Percentiles rank a stretch among this genome's conserved stretches.
phyloP scores from a whole-genome alignment of 306 rosid genomes.

The Datisca glomerata region DNA sequence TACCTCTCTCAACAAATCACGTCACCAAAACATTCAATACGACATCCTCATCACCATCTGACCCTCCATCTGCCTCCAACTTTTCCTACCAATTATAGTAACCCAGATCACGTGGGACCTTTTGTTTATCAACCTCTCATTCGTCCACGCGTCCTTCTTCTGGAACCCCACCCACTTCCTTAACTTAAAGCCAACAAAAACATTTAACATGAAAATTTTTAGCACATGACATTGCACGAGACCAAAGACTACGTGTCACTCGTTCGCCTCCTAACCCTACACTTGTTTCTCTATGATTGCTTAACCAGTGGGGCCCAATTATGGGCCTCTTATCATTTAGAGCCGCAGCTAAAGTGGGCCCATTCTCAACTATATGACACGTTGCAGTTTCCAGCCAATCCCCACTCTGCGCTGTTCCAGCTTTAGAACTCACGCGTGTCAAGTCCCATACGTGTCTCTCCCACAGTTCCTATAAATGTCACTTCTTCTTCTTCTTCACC shows the following conservation, averaged over 20 bases:
- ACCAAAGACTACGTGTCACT: constrained; percentile 31
- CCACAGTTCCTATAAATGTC: constrained; percentile 10
- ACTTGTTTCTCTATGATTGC: constrained; percentile 36
- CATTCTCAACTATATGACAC: constrained; percentile 17
- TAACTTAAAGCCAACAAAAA: neutral
- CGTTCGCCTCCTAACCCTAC: constrained; percentile 15
- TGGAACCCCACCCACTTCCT: constrained; percentile 1
- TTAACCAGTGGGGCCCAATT: constrained; percentile 9
- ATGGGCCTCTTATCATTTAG: neutral
- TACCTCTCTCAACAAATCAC: neutral
- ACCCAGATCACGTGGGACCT: neutral
- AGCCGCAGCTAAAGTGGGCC: constrained; percentile 7
- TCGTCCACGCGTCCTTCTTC: constrained; percentile 28
- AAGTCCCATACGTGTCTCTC: constrained; percentile 24
- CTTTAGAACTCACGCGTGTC: constrained; percentile 11
- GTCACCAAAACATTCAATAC: constrained; percentile 2
- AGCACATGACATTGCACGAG: constrained; percentile 15
- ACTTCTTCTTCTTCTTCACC: neutral
- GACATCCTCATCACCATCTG: neutral
- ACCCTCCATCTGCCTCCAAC: constrained; percentile 29
- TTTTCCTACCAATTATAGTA: constrained; percentile 7
- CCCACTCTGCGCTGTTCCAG: constrained; percentile 16
- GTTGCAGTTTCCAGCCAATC: constrained; percentile 35
- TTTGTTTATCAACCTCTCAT: neutral
- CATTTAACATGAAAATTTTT: too few relatives aligned